A percentile compares a stretch with the other conserved stretches of the same genome.
phyloP scores from a whole-genome alignment of 768 basidiomycete species.

The Fistulinella prunicolor region DNA sequence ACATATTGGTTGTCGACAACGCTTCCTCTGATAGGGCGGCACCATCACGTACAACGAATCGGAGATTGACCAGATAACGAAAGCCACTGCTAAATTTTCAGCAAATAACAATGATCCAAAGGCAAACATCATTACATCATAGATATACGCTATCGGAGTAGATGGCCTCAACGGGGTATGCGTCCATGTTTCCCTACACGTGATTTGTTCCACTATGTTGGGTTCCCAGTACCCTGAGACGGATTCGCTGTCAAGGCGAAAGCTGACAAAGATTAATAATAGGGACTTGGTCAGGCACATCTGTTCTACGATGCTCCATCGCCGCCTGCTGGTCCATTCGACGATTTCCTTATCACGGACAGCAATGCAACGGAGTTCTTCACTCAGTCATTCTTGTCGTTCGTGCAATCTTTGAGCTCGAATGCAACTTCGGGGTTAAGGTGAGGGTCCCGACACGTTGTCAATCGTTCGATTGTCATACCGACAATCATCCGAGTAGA shows the following conservation, averaged over 20 bases:
- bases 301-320: constrained; percentile 50
- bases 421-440: constrained; percentile 1
- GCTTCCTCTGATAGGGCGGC: constrained; percentile 49
- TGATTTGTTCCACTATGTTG: not conserved
- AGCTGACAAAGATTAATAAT: not conserved
- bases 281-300: not conserved
- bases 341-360: constrained; percentile 27
- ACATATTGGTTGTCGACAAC: not conserved
- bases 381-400: constrained; percentile 13
- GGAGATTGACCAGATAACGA: constrained; percentile 10
- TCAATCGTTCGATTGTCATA: too few species aligned
- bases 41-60: constrained; percentile 31
- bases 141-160: constrained; percentile 34
- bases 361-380: constrained; percentile 1
- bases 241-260: not conserved
- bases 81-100: constrained; percentile 21
- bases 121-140: constrained; percentile 36
- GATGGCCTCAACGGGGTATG: not conserved
- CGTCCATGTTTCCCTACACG: not conserved
- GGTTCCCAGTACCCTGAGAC: too few species aligned
- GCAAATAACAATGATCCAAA: constrained; percentile 21
- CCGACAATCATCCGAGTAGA: too few species aligned
- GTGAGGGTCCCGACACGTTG: constrained; percentile 4
- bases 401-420: constrained; percentile 6
- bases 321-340: constrained; percentile 14